phyloP scores from a whole-genome alignment of 768 basidiomycete genomes.

The Pleurotus citrinopileatus region DNA sequence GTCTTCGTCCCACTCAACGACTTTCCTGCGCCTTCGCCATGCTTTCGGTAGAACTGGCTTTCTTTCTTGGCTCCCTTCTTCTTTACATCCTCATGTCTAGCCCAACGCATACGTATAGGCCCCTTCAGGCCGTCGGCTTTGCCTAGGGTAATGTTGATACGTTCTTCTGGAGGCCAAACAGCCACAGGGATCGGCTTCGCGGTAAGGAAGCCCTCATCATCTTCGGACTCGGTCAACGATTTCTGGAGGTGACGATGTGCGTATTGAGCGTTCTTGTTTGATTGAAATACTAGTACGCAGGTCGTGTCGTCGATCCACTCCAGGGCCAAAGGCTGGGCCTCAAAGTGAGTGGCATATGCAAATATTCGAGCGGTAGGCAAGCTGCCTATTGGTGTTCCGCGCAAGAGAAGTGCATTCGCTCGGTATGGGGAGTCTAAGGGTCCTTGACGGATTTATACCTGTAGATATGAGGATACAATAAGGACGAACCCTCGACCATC shows the following conservation, averaged over 20 bases:
- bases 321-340: conserved; percentile 67
- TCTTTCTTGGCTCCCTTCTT: conserved; percentile 68
- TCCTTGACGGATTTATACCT: too few species aligned
- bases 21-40: conserved; percentile 66
- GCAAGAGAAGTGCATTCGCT: conserved; percentile 67
- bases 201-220: conserved; percentile 54
- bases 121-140: conserved; percentile 68
- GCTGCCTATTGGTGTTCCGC: conserved; percentile 68
- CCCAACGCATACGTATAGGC: conserved; percentile 73
- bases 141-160: conserved; percentile 70
- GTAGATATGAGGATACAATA: too few species aligned
- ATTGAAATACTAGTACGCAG: conserved; percentile 73
- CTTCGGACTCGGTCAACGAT: conserved; percentile 45
- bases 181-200: conserved; percentile 71
- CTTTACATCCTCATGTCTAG: conserved; percentile 68
- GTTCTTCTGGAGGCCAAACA: conserved; percentile 78
- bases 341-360: conserved; percentile 79
- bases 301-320: conserved; percentile 89
- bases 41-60: conserved; percentile 78
- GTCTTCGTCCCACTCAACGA: conserved; percentile 33
- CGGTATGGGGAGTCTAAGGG: conserved; percentile 46
- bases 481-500: conserved; percentile 37
- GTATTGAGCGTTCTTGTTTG: conserved; percentile 47
- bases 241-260: conserved; percentile 54
- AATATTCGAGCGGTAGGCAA: conserved; percentile 77